Conservation (phyloP, 768 basidiomycete species). For the Omphalotus guepiniiformis region DNA sequence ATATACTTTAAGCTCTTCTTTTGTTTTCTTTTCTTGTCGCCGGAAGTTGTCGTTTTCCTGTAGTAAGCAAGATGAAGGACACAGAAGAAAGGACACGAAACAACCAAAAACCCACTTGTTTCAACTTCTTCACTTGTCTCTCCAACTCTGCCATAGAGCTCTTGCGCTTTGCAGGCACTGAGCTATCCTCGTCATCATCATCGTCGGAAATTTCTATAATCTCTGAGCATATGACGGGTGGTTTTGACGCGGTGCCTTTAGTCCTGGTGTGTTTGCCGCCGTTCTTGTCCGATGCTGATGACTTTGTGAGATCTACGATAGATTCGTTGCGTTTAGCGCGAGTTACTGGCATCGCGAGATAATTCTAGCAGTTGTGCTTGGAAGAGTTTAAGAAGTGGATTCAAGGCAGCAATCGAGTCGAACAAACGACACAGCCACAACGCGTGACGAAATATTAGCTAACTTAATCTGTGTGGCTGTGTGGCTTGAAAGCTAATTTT, state of each 20-base stretch:
- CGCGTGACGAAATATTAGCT: too few species aligned
- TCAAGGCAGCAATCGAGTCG: too few species aligned
- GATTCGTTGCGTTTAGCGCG: too few species aligned
- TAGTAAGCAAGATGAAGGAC: too few species aligned
- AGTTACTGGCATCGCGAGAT: not conserved
- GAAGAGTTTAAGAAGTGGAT: too few species aligned
- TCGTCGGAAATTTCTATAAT: conserved; percentile 5
- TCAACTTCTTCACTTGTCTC: conserved; percentile 36
- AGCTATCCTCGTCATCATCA: conserved; percentile 37
- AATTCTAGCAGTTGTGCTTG: too few species aligned
- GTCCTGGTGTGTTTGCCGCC: not conserved
- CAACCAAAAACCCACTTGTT: conserved; percentile 32
- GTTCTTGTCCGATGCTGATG: too few species aligned
- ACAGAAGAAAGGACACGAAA: not conserved
- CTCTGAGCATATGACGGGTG: not conserved
- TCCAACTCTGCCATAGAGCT: conserved; percentile 20
- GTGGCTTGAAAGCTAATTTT: too few species aligned
- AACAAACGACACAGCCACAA: too few species aligned
- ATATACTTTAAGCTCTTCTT: not conserved
- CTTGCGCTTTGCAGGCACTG: conserved; percentile 2
- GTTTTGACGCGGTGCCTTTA: not conserved
- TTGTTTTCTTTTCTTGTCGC: not conserved
- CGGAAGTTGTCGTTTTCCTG: not conserved
- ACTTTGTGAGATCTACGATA: too few species aligned
- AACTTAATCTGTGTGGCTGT: too few species aligned